These are phyloP conservation scores for Cyberlindnera samutprakarnensis DNA, from an alignment of 805 yeast genomes.

Conservation along the genomic window DNA sequence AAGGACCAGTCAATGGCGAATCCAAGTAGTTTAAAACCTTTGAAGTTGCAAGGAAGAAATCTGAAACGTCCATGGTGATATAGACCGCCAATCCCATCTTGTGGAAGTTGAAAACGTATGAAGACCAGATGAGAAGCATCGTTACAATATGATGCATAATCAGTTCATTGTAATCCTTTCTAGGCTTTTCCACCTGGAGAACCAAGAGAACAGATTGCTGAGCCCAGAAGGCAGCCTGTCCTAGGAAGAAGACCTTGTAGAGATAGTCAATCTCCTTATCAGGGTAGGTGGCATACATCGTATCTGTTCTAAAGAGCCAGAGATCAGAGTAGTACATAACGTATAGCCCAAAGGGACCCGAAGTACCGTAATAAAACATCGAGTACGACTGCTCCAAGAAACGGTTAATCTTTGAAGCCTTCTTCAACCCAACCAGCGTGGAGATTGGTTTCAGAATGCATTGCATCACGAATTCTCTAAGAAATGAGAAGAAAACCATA, in stretches of 20 bases:
- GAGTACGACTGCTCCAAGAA: slow-evolving; percentile 93
- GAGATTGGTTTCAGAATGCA: slow-evolving; percentile 71
- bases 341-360: slow-evolving; percentile 84
- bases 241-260: slow-evolving; percentile 76
- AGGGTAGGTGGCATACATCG: slow-evolving; percentile 77
- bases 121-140: slow-evolving; percentile 73
- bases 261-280: slow-evolving; percentile 63
- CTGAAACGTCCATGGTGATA: slow-evolving; percentile 94
- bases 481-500: slow-evolving; percentile 82
- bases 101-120: slow-evolving; percentile 92
- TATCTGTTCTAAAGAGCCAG: slow-evolving; percentile 84
- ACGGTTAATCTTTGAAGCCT: slow-evolving; percentile 52
- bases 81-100: slow-evolving; percentile 91
- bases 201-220: slow-evolving; percentile 85
- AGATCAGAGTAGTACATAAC: slow-evolving; percentile 79
- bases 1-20: slow-evolving; percentile 51
- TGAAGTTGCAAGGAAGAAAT: slow-evolving; percentile 76
- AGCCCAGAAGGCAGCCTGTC: slow-evolving; percentile 96
- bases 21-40: slow-evolving; percentile 85
- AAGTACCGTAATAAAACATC: slow-evolving; percentile 66
- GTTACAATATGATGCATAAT: slow-evolving; percentile 93
- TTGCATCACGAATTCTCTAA: slow-evolving; percentile 89
- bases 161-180: slow-evolving; percentile 88
- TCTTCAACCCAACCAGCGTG: slow-evolving; percentile 36
- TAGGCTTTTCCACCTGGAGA: slow-evolving; percentile 85